phyloP scores from a whole-genome alignment of 2,329 filamentous ascomycete genomes.

The Diaporthe ilicicola region DNA sequence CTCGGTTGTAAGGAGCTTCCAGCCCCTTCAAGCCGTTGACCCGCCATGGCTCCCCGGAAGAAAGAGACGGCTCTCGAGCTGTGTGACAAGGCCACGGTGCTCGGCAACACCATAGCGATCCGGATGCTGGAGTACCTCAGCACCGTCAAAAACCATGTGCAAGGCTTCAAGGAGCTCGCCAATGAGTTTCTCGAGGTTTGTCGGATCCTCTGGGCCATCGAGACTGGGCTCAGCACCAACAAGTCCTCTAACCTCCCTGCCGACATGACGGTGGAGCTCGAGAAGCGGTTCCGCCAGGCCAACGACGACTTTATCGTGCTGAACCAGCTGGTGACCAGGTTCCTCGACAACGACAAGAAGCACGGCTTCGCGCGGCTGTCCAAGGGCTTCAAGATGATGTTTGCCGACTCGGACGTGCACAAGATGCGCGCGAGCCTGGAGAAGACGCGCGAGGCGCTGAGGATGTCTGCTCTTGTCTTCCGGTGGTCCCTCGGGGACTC shows the following conservation, averaged over 20 bases:
- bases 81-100: conserved; percentile 65
- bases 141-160: conserved; percentile 60
- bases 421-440: conserved; percentile 66
- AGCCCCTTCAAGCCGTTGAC: neutral
- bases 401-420: conserved; percentile 67
- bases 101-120: conserved; percentile 71
- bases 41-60: conserved; percentile 38
- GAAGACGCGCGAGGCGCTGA: conserved; percentile 67
- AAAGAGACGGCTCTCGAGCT: conserved; percentile 52
- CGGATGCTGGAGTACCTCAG: conserved; percentile 71
- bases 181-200: conserved; percentile 74
- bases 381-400: conserved; percentile 70
- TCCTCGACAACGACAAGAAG: conserved; percentile 70
- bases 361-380: conserved; percentile 67
- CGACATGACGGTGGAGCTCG: conserved; percentile 70
- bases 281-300: conserved; percentile 69
- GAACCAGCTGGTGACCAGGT: conserved; percentile 68
- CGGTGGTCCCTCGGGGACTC: conserved; percentile 70
- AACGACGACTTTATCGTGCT: conserved; percentile 70
- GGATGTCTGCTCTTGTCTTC: conserved; percentile 71
- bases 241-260: conserved; percentile 62
- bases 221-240: conserved; percentile 65
- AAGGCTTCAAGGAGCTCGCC: conserved; percentile 67
- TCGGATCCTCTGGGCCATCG: conserved; percentile 73
- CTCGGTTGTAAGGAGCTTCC: neutral